A percentile compares a stretch with the other conserved stretches of the same genome.
These are phyloP conservation scores for Triangularia verruculosa DNA, from an alignment of 2,329 filamentous ascomycete genomes.

Conservation along the genomic window DNA sequence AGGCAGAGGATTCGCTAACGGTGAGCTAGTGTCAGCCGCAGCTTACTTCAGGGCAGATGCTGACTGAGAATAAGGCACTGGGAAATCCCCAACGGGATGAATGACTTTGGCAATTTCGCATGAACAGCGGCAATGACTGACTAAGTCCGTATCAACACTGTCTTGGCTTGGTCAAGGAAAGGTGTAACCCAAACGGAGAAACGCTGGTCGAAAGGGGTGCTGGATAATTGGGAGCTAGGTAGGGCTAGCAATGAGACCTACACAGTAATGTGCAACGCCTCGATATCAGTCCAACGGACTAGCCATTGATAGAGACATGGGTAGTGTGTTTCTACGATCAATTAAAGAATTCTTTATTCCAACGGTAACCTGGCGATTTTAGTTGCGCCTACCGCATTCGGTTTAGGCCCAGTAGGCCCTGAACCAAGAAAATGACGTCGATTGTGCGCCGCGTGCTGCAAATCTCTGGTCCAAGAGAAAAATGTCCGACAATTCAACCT, in stretches of 20 bases:
- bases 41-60: background rate
- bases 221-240: too few relatives aligned
- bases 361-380: background rate
- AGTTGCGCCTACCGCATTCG: background rate
- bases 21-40: slow-evolving; percentile 1
- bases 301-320: too few relatives aligned
- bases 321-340: too few relatives aligned
- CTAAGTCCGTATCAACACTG: too few relatives aligned
- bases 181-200: too few relatives aligned
- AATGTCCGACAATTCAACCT: background rate
- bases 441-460: background rate
- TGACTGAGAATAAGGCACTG: background rate
- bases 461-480: background rate
- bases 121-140: too few relatives aligned
- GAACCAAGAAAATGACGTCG: background rate
- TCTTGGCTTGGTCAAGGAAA: too few relatives aligned
- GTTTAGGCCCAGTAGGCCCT: background rate
- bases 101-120: background rate
- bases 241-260: too few relatives aligned
- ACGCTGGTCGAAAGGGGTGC: too few relatives aligned
- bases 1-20: background rate
- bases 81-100: background rate
- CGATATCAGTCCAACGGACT: too few relatives aligned
- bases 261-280: too few relatives aligned
- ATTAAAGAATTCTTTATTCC: too few relatives aligned